Conservation (phyloP, 2,329 filamentous ascomycete genomes). For the Huntiella omanensis region DNA sequence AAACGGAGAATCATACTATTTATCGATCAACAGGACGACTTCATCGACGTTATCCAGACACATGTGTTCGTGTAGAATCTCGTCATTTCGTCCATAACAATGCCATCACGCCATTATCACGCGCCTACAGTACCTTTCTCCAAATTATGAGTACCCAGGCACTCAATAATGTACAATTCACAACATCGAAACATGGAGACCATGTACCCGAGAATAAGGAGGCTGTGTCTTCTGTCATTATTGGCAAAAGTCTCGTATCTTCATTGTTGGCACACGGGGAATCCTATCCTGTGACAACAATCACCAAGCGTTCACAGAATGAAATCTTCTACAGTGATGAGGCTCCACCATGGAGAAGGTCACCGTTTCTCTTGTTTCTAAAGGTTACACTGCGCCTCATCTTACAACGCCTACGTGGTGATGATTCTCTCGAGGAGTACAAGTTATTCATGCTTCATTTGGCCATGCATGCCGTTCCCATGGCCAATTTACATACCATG, state of each 20-base stretch:
- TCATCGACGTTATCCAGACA: too few relatives aligned
- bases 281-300: constrained; percentile 13
- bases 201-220: constrained; percentile 26
- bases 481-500: too few relatives aligned
- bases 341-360: constrained; percentile 28
- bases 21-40: too few relatives aligned
- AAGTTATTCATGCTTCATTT: constrained; percentile 32
- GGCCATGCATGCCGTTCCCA: constrained; percentile 14
- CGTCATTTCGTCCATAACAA: too few relatives aligned
- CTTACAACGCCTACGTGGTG: neutral
- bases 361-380: constrained; percentile 35
- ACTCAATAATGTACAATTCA: constrained; percentile 11
- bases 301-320: constrained; percentile 34
- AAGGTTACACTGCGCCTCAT: constrained; percentile 29
- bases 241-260: constrained; percentile 28
- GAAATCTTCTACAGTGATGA: constrained; percentile 26
- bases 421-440: constrained; percentile 18
- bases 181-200: constrained; percentile 20
- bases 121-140: constrained; percentile 11
- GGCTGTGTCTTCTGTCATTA: constrained; percentile 28
- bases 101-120: too few relatives aligned
- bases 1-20: too few relatives aligned
- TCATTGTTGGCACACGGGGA: constrained; percentile 22
- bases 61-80: too few relatives aligned
- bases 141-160: constrained; percentile 17